These are phyloP conservation scores for Apostasia shenzhenica DNA, from an alignment of 106 monocot species.

Conservation along the genomic window DNA sequence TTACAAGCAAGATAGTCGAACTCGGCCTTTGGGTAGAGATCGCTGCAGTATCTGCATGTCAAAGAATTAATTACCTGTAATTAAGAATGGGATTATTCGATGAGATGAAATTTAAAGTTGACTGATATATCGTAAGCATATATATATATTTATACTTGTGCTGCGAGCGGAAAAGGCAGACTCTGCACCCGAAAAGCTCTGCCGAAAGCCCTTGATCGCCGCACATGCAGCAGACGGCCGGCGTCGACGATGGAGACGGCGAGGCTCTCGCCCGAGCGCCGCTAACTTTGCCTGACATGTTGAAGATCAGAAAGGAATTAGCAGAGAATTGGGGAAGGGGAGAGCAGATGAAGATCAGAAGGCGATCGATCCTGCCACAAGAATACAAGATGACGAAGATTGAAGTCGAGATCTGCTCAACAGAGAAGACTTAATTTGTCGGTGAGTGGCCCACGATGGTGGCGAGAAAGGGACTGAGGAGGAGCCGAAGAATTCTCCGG, in stretches of 20 bases:
- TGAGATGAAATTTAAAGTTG: not conserved
- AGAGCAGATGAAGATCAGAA: not conserved
- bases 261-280: not conserved
- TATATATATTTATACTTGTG: conserved; percentile 30
- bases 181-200: conserved; percentile 52
- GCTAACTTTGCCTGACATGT: conserved; percentile 30
- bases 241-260: conserved; percentile 4
- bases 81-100: not conserved
- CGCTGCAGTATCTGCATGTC: conserved; percentile 8
- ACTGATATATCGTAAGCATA: not conserved
- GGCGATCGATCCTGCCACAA: not conserved
- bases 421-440: too few species aligned
- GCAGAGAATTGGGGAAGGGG: not conserved
- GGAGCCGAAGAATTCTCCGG: too few species aligned
- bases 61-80: not conserved
- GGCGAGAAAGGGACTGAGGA: too few species aligned
- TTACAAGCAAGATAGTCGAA: conserved; percentile 3
- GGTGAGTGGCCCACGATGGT: too few species aligned
- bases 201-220: conserved; percentile 47
- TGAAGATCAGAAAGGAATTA: not conserved
- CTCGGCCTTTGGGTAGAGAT: conserved; percentile 12
- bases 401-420: not conserved
- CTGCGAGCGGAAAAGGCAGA: conserved; percentile 32
- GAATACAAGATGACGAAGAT: not conserved
- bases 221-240: conserved; percentile 62